These are phyloP conservation scores for Daedaleopsis nitida DNA, from an alignment of 768 basidiomycete species.

Conservation along the genomic window DNA sequence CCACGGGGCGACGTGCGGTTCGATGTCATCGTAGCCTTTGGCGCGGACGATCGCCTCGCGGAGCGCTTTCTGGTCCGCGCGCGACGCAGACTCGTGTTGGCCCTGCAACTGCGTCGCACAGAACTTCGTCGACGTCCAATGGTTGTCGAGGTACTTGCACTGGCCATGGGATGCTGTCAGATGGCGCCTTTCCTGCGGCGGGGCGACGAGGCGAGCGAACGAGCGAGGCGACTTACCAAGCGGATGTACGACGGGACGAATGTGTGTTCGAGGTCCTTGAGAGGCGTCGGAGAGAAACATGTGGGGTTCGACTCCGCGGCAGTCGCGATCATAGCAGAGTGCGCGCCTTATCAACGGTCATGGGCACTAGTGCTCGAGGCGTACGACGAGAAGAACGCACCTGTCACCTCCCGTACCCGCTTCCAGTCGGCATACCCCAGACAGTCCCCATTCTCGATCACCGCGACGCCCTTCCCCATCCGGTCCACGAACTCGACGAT, in stretches of 20 bases:
- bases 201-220: no score
- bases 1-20: conserved; percentile 52
- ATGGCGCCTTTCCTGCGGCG: no score
- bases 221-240: conserved; percentile 47
- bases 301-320: conserved; percentile 93
- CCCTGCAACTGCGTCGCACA: conserved; percentile 83
- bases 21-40: conserved; percentile 62
- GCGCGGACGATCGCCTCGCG: conserved; percentile 56
- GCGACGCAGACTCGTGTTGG: conserved; percentile 54
- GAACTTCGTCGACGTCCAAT: conserved; percentile 87
- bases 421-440: conserved; percentile 75
- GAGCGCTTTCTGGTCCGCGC: conserved; percentile 57
- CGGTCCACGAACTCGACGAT: conserved; percentile 84
- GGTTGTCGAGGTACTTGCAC: conserved; percentile 76
- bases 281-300: conserved; percentile 73
- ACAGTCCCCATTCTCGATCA: conserved; percentile 95
- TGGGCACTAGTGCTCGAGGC: not conserved
- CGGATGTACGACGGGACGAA: conserved; percentile 76
- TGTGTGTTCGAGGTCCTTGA: conserved; percentile 66
- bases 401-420: conserved; percentile 72
- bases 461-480: conserved; percentile 77
- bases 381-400: conserved; percentile 39
- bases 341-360: conserved; percentile 53
- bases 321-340: conserved; percentile 95
- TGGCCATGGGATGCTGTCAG: conserved; percentile 28